Evolutionary conservation across 2,329 filamentous ascomycete genomes (phyloP).

Genomic region (Paecilomyces sp.): DNA sequence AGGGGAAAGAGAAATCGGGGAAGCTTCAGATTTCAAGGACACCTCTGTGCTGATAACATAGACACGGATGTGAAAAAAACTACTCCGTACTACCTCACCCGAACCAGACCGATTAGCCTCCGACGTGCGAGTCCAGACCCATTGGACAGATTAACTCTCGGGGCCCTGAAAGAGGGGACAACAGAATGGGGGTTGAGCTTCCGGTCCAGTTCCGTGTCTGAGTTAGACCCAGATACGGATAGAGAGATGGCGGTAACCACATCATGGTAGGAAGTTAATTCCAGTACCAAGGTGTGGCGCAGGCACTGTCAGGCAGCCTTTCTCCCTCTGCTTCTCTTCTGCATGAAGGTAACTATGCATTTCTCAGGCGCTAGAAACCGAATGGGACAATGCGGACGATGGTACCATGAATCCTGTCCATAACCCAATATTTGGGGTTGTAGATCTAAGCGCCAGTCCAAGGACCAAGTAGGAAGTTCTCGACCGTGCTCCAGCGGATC

Average conservation of each 20-base stretch:
- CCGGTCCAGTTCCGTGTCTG: background rate
- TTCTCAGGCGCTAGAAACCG: background rate
- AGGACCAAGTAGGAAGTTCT: background rate
- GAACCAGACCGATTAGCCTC: background rate
- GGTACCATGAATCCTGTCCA: background rate
- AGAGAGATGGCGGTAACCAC: background rate
- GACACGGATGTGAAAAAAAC: background rate
- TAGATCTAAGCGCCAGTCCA: background rate
- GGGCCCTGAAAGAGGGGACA: background rate
- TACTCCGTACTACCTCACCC: background rate
- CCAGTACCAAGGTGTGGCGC: background rate
- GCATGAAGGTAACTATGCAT: no score
- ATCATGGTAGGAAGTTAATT: background rate
- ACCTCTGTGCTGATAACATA: background rate
- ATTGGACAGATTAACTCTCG: background rate
- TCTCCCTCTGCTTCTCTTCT: background rate
- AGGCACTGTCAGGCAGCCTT: background rate
- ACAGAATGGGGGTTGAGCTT: background rate
- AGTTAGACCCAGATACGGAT: background rate
- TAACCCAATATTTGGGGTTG: background rate
- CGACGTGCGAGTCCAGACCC: background rate
- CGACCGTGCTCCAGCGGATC: background rate
- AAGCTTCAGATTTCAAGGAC: background rate
- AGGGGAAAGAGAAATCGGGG: background rate
- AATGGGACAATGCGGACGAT: background rate